Evolutionary conservation across 148 eudicot species (phyloP).

Genomic region (Camellia sinensis): DNA sequence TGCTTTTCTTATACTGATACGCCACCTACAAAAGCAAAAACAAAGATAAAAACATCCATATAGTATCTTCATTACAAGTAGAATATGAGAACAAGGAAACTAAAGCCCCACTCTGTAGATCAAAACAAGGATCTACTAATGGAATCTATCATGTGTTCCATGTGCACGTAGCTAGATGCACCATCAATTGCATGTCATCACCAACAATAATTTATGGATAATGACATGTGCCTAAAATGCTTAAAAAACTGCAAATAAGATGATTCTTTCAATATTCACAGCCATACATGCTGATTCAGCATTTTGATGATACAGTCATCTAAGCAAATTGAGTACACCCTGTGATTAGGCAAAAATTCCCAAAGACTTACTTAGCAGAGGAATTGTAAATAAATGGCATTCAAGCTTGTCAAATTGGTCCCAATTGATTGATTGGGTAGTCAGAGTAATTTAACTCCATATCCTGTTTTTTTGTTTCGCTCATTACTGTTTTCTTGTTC

Average conservation of each 20-base stretch:
- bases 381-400: neutral
- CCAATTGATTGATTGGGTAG: neutral
- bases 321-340: too few species aligned
- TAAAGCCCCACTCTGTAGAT: neutral
- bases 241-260: neutral
- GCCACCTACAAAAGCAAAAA: conserved; percentile 54
- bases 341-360: neutral
- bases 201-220: neutral
- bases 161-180: neutral
- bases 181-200: neutral
- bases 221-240: neutral
- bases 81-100: neutral
- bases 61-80: neutral
- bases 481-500: neutral
- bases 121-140: conserved; percentile 4
- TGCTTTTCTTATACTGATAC: conserved; percentile 69
- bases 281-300: neutral
- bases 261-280: neutral
- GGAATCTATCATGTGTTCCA: neutral
- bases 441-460: neutral
- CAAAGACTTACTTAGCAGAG: neutral
- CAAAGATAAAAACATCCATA: conserved; percentile 5
- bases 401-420: neutral
- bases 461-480: neutral
- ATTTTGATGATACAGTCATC: neutral